phyloP scores from a whole-genome alignment of 192 early-diverging fungal species.

The Entomortierella lignicola region DNA sequence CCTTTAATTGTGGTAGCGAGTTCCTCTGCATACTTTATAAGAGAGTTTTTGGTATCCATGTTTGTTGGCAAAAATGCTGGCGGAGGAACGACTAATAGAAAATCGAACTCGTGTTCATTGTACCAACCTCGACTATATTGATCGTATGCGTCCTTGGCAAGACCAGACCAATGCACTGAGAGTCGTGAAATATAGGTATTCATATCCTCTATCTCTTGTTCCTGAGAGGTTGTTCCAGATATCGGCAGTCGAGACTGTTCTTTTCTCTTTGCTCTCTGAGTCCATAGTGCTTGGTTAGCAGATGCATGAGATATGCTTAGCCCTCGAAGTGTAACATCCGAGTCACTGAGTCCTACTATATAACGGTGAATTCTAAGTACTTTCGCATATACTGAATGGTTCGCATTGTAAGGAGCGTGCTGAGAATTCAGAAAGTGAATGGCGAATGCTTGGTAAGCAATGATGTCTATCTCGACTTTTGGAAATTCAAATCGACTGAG shows the following conservation, averaged over 20 bases:
- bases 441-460: constrained; percentile 57
- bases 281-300: constrained; percentile 42
- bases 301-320: constrained; percentile 41
- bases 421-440: constrained; percentile 59
- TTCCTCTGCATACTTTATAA: constrained; percentile 37
- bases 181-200: constrained; percentile 27
- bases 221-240: background rate
- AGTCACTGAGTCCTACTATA: constrained; percentile 57
- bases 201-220: constrained; percentile 22
- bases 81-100: constrained; percentile 41
- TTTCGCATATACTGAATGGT: constrained; percentile 64
- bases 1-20: constrained; percentile 14
- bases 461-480: constrained; percentile 62
- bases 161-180: constrained; percentile 45
- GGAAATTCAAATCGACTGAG: constrained; percentile 56
- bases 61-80: constrained; percentile 40
- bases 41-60: constrained; percentile 44
- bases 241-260: constrained; percentile 14
- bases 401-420: constrained; percentile 53
- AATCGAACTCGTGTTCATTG: constrained; percentile 58
- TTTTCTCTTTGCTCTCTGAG: constrained; percentile 31
- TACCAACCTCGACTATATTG: constrained; percentile 62
- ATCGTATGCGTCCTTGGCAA: constrained; percentile 41
- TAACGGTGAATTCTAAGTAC: constrained; percentile 61
- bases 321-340: constrained; percentile 60